Conservation (phyloP, 148 eudicot species). For the Beta vulgaris region DNA sequence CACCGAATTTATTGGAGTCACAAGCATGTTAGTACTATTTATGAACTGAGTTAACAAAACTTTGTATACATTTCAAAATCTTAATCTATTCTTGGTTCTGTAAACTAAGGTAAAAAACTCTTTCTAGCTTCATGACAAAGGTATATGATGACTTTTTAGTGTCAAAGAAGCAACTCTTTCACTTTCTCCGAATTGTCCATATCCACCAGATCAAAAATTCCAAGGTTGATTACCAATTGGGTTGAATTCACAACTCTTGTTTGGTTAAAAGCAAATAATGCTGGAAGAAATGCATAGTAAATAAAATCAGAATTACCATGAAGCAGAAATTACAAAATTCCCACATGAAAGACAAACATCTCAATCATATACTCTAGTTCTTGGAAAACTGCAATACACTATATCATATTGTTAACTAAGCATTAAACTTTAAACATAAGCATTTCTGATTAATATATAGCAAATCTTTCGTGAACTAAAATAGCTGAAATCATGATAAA, state of each 20-base stretch:
- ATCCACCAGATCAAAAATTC: background rate
- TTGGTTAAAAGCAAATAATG: background rate
- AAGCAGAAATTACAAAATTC: background rate
- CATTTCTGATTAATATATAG: no score
- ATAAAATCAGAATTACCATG: background rate
- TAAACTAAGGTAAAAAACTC: background rate
- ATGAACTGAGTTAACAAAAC: background rate
- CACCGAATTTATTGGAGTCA: background rate
- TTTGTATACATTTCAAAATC: background rate
- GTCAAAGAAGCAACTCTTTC: conserved; percentile 1
- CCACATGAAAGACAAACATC: background rate
- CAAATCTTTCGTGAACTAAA: no score
- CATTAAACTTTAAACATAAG: background rate
- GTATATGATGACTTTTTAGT: background rate
- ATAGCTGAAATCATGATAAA: no score
- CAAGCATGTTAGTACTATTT: background rate
- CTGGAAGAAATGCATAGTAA: background rate
- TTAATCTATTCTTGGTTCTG: background rate
- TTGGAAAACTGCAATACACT: no score
- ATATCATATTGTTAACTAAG: background rate
- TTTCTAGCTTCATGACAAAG: background rate
- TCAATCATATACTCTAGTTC: background rate
- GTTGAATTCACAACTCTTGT: background rate
- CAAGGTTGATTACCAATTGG: background rate
- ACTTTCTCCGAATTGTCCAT: no score